phyloP scores from a whole-genome alignment of 768 basidiomycete species.

The Mycena capillaripes region DNA sequence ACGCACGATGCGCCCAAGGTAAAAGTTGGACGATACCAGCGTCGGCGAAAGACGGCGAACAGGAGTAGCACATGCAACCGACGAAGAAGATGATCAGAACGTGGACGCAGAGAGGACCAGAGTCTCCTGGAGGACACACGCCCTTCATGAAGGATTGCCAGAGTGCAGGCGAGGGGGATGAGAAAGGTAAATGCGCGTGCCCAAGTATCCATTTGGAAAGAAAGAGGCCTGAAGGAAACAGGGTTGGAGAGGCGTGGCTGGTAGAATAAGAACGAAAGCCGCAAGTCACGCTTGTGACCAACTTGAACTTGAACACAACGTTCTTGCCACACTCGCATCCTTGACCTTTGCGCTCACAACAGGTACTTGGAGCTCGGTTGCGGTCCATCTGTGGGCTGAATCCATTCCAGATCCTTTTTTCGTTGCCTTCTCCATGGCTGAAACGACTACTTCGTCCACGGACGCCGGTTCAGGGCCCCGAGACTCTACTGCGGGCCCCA shows the following conservation, averaged over 20 bases:
- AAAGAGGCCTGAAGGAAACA: conserved; percentile 2
- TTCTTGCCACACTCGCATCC: neutral
- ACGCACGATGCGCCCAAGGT: too few relatives aligned
- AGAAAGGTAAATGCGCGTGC: neutral
- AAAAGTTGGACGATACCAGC: too few relatives aligned
- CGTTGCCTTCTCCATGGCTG: conserved; percentile 55
- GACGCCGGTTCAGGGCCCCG: conserved; percentile 63
- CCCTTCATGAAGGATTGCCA: neutral
- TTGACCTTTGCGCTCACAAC: neutral
- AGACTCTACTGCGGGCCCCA: conserved; percentile 63
- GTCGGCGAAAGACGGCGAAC: too few relatives aligned
- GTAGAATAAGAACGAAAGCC: neutral
- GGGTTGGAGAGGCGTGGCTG: conserved; percentile 11
- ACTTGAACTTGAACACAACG: neutral
- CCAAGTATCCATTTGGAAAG: neutral
- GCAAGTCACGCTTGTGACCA: neutral
- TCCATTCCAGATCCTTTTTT: neutral
- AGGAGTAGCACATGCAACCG: conserved; percentile 13
- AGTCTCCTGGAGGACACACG: neutral
- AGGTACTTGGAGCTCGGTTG: neutral
- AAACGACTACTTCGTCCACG: conserved; percentile 69
- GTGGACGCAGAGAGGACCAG: neutral
- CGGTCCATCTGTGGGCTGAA: neutral
- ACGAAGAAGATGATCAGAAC: conserved; percentile 14
- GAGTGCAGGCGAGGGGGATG: too few relatives aligned